Evolutionary conservation across 345 rosid species (phyloP).

Genomic region (Gossypium arboreum): DNA sequence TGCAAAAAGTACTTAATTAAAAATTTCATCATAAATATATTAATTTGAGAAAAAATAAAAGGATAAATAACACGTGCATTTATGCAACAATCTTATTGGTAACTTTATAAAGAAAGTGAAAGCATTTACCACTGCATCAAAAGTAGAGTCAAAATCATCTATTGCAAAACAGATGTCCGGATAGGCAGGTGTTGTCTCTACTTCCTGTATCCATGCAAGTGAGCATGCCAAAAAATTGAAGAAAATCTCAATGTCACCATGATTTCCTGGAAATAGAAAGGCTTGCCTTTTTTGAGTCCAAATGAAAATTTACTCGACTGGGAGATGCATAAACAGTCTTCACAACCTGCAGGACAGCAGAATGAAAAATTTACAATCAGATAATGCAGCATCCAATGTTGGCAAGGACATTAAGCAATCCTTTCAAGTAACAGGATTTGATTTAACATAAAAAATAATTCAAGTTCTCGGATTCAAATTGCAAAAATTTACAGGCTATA

Average conservation of each 20-base stretch:
- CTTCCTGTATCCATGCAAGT: slow-evolving; percentile 53
- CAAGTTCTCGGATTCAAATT: background rate
- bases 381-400: slow-evolving; percentile 1
- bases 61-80: background rate
- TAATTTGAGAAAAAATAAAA: background rate
- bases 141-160: slow-evolving; percentile 94
- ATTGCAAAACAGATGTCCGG: slow-evolving; percentile 96
- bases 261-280: slow-evolving; percentile 11
- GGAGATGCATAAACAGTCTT: slow-evolving; percentile 98
- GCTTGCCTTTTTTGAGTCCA: slow-evolving; percentile 87
- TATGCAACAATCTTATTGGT: background rate
- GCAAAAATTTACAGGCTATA: background rate
- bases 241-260: slow-evolving; percentile 9
- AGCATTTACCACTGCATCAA: slow-evolving; percentile 89
- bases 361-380: slow-evolving; percentile 20
- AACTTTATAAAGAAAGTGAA: slow-evolving; percentile 6
- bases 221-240: slow-evolving; percentile 25
- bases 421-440: slow-evolving; percentile 5
- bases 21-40: background rate
- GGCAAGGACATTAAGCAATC: background rate
- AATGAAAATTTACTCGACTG: slow-evolving; percentile 83
- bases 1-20: background rate
- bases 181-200: slow-evolving; percentile 89
- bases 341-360: slow-evolving; percentile 59
- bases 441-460: slow-evolving; percentile 3